Percentiles rank a stretch among this genome's conserved stretches.
Evolutionary conservation across 495 filamentous ascomycete genomes (phyloP).

Genomic region (Lasiosphaeria miniovina): DNA sequence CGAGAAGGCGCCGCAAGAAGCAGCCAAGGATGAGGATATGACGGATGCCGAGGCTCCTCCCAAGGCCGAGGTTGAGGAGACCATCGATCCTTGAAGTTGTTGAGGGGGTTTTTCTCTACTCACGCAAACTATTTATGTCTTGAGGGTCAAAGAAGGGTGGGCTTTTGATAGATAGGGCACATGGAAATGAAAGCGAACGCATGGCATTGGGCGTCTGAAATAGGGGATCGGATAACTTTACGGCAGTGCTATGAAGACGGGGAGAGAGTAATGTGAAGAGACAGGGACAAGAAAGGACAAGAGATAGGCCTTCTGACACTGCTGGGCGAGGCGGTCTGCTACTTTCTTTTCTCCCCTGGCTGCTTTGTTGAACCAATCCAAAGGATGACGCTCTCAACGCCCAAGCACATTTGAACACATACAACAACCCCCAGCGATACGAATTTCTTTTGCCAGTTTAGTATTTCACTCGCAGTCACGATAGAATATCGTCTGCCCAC

Average conservation of each 20-base stretch:
- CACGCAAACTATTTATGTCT: constrained; percentile 9
- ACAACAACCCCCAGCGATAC: no score
- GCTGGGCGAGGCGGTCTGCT: no score
- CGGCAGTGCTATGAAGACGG: not conserved
- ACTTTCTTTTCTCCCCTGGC: no score
- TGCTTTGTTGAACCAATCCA: no score
- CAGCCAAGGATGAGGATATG: constrained; percentile 54
- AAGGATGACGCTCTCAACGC: no score
- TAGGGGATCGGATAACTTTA: not conserved
- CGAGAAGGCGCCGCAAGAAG: constrained; percentile 36
- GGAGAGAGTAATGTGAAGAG: not conserved
- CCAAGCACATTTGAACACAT: no score
- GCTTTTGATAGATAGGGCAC: constrained; percentile 25
- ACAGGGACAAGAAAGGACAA: not conserved
- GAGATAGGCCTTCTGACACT: not conserved
- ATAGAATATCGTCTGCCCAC: no score
- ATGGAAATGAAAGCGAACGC: constrained; percentile 24
- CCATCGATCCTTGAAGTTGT: constrained; percentile 22
- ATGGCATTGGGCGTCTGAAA: constrained; percentile 22
- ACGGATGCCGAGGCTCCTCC: constrained; percentile 49
- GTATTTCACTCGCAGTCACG: no score
- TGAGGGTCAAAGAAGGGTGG: constrained; percentile 16
- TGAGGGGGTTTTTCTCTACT: constrained; percentile 12
- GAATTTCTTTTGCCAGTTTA: no score
- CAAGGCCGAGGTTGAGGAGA: constrained; percentile 44